A percentile compares a stretch with the other conserved stretches of the same genome.
phyloP scores from a whole-genome alignment of 345 rosid species.

The Excoecaria agallocha region DNA sequence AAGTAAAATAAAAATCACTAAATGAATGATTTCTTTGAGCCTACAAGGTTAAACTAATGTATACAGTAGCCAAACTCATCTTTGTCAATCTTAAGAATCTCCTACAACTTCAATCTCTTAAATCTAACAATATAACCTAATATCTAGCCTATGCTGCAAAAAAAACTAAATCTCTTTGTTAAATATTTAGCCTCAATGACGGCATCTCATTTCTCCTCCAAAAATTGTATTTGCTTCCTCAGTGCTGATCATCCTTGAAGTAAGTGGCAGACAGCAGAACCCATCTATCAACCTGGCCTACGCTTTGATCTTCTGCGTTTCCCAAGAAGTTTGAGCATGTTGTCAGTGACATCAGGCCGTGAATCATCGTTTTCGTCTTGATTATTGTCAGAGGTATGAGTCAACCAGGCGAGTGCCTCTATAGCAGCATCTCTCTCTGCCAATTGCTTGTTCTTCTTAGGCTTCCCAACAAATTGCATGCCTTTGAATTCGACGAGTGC shows the following conservation, averaged over 20 bases:
- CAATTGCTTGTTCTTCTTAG: conserved; percentile 82
- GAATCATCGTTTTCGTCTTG: conserved; percentile 43
- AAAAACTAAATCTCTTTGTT: background rate
- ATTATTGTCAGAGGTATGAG: conserved; percentile 60
- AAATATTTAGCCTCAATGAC: background rate
- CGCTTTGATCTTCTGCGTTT: conserved; percentile 59
- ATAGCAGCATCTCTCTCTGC: conserved; percentile 97
- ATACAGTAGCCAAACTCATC: no score
- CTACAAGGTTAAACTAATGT: no score
- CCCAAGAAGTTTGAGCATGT: conserved; percentile 94
- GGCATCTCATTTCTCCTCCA: background rate
- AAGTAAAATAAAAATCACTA: no score
- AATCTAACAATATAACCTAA: background rate
- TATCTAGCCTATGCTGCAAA: background rate
- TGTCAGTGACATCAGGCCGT: conserved; percentile 79
- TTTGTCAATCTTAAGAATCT: no score
- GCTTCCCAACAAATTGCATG: conserved; percentile 96
- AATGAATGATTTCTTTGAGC: no score
- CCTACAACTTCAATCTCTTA: no score
- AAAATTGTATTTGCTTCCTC: background rate
- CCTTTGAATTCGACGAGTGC: conserved; percentile 95
- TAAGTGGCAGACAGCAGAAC: background rate
- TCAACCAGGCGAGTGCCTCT: conserved; percentile 96
- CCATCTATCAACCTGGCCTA: conserved; percentile 9
- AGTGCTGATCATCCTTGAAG: background rate